Evolutionary conservation across 2,329 filamentous ascomycete genomes (phyloP), one percentile per base, ranked within the genome.

Genomic region (Rhynchosporium graminicola): DNA sequence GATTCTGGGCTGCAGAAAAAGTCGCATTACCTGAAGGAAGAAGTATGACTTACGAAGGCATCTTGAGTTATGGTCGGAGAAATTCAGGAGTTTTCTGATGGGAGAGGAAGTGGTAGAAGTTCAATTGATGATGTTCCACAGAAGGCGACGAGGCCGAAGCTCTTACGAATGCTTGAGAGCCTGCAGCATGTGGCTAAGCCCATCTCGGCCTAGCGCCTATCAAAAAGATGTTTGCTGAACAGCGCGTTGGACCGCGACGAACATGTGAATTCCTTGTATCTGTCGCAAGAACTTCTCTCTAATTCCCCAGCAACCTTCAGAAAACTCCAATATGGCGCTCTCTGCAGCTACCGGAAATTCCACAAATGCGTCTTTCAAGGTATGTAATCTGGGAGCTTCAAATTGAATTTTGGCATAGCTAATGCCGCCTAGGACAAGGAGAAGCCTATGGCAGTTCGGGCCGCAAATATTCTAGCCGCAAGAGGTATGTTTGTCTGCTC

Each of bases 361-460:
- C 71, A 80, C 80, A 76, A 88, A 87, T 79, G 83, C 80, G 76
- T 81, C 86, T 68, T 90, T 90, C 81, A 88, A 86, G 78, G 85
- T 87, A 73, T 60, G 74, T 36, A 46, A 36, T 52, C 64, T 61
- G 57, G 48, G 48, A 69, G 62, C 63, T 66, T 62, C 50, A 63
- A 63, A 67, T 56, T 28, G 42, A 55, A 59, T 47, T 65, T 66
- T 45, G 61, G 54, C 48, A 61, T 62, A 66, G 65, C 69, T 73
- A 71, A 74, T 61, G 13, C 38, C 42, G 58, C 70, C 57, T 70
- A 88, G 86, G 85, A 88, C 76, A 99, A 97, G 87, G 95, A 97
- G 82, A 99, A 99, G 91, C 95, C 95, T 71, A 89, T 95, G 83
- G 95, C 95, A 69, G 95, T 99, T 69, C 90, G 95, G 72, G 93